Base-by-base conservation (phyloP, 176 grass and related monocot genomes). In the Cenchrus americanus region DNA sequence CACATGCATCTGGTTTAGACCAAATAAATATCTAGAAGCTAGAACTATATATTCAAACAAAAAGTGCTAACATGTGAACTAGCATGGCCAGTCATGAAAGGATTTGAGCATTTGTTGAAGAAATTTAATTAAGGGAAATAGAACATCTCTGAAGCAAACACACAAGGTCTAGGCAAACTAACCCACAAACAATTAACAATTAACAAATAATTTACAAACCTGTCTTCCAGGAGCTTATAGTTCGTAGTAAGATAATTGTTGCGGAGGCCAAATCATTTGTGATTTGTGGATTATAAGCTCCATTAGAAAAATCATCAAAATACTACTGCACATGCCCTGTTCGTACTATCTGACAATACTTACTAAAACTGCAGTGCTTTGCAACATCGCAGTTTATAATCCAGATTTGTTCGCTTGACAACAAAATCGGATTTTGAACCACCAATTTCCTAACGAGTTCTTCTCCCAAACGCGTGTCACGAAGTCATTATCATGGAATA, bases 181-280 rank as follows among this genome's bases (percentile, higher is more conserved):
- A 22, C n/a, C 40, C 62, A 26, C 3, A 26, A 66, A 10, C n/a
- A n/a, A n/a, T 7, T 34, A 64, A 51, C 49, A 68, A 76, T 66
- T 24, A 52, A 76, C 5, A 75, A 1, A 14, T 49, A 64, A 63
- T 21, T 73, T 51, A 4, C n/a, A 84, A 14, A 72, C 1, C 9
- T 75, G 53, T 44, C 14, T 43, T 43, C n/a, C 49, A 27, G 48
- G 5, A 76, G 7, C 22, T 55, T 50, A 41, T 50, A 63, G 37
- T 3, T 60, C 17, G 13, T 65, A 59, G 66, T 80, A 68, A 50
- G 51, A 17, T 85, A 12, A 77, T 69, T 85, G 57, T 41, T 42
- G 5, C 7, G 53, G 8, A 61, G 42, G 42, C 18, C 63, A 71
- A 69, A 44, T 43, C 23, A 58, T 32, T 14, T 77, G 14, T 30